Evolutionary conservation across 441 rosid species (phyloP), one percentile per base, ranked within the genome.

Genomic region (Pelargonium australe): DNA sequence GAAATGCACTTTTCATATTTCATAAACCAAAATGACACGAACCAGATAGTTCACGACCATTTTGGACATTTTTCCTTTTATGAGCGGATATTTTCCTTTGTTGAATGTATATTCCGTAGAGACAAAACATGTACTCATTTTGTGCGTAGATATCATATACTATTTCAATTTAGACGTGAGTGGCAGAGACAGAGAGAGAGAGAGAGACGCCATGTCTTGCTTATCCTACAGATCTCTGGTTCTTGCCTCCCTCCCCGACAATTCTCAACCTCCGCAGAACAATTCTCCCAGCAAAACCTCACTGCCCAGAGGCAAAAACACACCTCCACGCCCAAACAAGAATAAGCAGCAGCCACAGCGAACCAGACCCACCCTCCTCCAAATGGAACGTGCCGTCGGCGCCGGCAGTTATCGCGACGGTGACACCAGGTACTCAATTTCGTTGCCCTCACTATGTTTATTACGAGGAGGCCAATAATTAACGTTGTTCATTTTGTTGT

Each of bases 311-410:
- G 31, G 69, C 4, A 69, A 68, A 65, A 47, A 61, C 28, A 31
- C 57, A 68, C 43, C 51, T 3, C 63, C 68, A 10, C 67, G 78
- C 40, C 47, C 72, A 17, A 45, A 63, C 20, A 71, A 64, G 62
- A 70, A 49, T n/a, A 77, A 67, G 66, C 47, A 68, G 23, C 76
- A 65, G 65, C 47, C 55, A 43, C 78, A 76, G 43, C 61, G 79
- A 41, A 79, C 65, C 40, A 76, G 81, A 69, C 83, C 84, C 17
- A 71, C 83, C 7, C 66, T 87, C 55, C 72, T 83, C 76, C 84
- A 79, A 67, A 79, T 90, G 7, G 96, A 92, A 74, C 85, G 85
- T 12, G 96, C 87, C 28, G 75, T 92, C 45, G 95, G 96, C 17
- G 85, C 93, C 12, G 93, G 92, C 61, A 80, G 86, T 25, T 90